Evolutionary conservation across 345 rosid species (phyloP), one percentile per base, ranked within the genome.

Genomic region (Erodium maritimum): DNA sequence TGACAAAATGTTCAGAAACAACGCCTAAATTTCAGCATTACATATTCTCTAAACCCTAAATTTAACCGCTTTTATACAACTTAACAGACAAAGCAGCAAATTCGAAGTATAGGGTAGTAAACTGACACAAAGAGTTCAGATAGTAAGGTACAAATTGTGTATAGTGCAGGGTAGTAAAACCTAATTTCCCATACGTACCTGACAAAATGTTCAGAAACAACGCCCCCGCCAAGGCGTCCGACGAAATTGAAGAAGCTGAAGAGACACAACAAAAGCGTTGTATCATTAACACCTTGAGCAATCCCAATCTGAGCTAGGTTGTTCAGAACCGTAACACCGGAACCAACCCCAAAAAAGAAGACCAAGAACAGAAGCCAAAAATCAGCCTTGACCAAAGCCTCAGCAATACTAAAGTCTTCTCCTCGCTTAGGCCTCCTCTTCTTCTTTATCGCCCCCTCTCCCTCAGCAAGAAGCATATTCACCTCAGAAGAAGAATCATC

Each of bases 261-360:
- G 17, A 85, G 71, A 33, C 87, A 74, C 63, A 84, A 63, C 73
- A 85, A 70, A 21, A 76, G 68, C n/a, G 85, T 78, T 5, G 85
- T 82, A 18, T 80, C 67, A 11, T 78, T 76, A 22, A 66, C 75
- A 16, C 78, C 87, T 55, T 65, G 78, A 22, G 91, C 85, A 50
- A 75, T 79, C 72, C 91, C 88, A 13, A 85, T 82, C 73, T 85
- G 88, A 5, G 88, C 88, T 46, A 85, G 76, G 64, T 85, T 85
- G 67, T 85, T 85, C 52, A 85, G 84, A 59, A 82, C 82, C 0
- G 91, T 85, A 19, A 82, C 81, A 25, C 86, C 86, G 2, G 91
- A 78, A 46, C 88, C 88, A 61, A 82, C 88, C 63, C 88, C 88
- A 9, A 69, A 71, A 63, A 85, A 85, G 71, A 73, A 85, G 63